Evolutionary conservation across 202 grass and related monocot genomes (phyloP), one percentile per base, ranked within the genome.

Genomic region (Sporobolus alterniflorus): DNA sequence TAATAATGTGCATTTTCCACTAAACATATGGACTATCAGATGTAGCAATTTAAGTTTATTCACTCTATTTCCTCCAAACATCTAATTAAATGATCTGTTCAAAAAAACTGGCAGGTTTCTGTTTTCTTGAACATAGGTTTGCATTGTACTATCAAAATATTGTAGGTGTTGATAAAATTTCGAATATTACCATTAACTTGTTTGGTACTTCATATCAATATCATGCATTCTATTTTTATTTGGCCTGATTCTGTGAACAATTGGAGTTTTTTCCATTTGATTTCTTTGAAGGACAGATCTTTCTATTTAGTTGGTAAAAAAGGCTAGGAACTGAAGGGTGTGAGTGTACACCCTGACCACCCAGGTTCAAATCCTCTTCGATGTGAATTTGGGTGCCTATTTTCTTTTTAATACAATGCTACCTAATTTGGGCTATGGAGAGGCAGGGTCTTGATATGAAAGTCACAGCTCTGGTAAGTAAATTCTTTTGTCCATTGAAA

Each of bases 401-500:
- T 39, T 39, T 39, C 36, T 39, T 39, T 8, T 4, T 39, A 39
- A 39, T 39, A 39, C 36, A 39, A 39, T 39, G 4, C 36, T 39
- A 39, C 36, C 36, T 39, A 39, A 96, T 83, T 73, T 87, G 74
- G 63, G 91, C 97, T 76, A 74, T 99, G 52, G 91, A 99, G 81
- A 94, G 89, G 75, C 91, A 99, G 64, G 93, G 93, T 47, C 89
- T 96, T 89, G 91, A 94, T 73, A 99, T 99, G 97, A 91, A 78
- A 99, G 89, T 96, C 69, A 74, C 89, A 73, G 96, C 96, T 81
- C 61, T 98, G 80, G 96, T 94, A 67, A 64, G 85, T 85, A 44
- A 61, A 41, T 76, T 69, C 36, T 52, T 71, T 49, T 86, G 36
- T 76, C 56, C 7, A 13, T 75, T 82, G 21, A 55, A 36, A 56